Percentiles rank a stretch among this genome's conserved stretches.
Evolutionary conservation across 768 basidiomycete species (phyloP).

Genomic region (Lactifluus rugatus): DNA sequence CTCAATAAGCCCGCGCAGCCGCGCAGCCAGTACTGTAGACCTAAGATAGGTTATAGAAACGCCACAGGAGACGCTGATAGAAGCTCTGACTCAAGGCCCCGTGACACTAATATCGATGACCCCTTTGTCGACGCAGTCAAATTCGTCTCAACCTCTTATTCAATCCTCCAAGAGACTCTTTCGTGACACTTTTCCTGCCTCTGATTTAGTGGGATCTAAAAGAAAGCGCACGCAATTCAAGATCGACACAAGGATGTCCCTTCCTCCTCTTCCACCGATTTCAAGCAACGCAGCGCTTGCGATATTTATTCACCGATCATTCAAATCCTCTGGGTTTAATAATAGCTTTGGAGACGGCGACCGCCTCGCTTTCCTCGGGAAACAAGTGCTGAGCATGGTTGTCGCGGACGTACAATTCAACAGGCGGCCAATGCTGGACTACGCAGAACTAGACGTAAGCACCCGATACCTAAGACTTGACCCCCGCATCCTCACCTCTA

Average conservation of each 20-base stretch:
- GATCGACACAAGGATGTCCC: neutral
- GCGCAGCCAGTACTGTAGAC: neutral
- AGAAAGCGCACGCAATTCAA: neutral
- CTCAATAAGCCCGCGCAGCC: too few species aligned
- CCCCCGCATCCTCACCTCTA: neutral
- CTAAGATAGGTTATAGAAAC: neutral
- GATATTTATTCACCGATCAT: constrained; percentile 60
- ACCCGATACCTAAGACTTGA: neutral
- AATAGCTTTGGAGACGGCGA: constrained; percentile 47
- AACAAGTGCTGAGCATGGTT: constrained; percentile 36
- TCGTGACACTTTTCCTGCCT: neutral
- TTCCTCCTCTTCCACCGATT: constrained; percentile 7
- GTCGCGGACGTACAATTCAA: constrained; percentile 40
- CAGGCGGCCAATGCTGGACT: constrained; percentile 41
- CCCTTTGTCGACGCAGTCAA: neutral
- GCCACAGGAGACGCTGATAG: constrained; percentile 2
- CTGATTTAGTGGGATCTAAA: neutral
- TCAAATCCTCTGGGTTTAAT: constrained; percentile 30
- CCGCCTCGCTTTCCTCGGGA: constrained; percentile 44
- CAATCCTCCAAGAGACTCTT: constrained; percentile 2
- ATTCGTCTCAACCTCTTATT: neutral
- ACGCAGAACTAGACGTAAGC: constrained; percentile 44
- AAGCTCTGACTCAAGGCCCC: constrained; percentile 7
- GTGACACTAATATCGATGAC: constrained; percentile 9
- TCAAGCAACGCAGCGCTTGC: constrained; percentile 33